Evolutionary conservation across 2,329 filamentous ascomycete genomes (phyloP), one percentile per base, ranked within the genome.

Genomic region (Bipolaris bicolor): DNA sequence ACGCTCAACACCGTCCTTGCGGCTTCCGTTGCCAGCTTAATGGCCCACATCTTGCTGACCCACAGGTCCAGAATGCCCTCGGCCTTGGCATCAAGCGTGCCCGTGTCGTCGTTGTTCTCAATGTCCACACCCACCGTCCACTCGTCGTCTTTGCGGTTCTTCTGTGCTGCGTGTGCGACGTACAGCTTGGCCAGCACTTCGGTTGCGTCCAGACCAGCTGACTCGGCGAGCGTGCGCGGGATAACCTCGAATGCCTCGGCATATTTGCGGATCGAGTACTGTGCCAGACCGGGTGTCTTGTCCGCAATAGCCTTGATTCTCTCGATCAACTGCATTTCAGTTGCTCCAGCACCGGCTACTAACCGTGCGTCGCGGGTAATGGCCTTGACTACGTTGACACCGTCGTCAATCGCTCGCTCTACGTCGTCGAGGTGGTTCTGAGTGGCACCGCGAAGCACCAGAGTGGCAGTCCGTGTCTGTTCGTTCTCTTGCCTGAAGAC

Each of bases 391-490:
- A 96, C 96, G 74, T 98, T 99, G 77, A 99, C 95, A 64, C 95
- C 95, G 68, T 99, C 95, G 70, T 99, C 95, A 55, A 99, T 93
- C 49, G 95, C 95, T 63, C 95, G 89, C 84, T 99, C 95, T 34
- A 99, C 86, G 70, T 99, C 95, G 73, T 99, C 95, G 22, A 99
- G 87, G 78, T 98, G 92, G 82, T 99, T 99, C 80, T 98, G 94
- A 5, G 95, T 99, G 18, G 95, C 95, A 48, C 96, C 95, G 64
- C 95, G 88, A 59, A 99, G 87, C 51, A 99, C 93, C 47, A 99
- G 85, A 7, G 95, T 99, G 18, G 96, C 91, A 49, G 95, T 99
- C 71, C 93, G 87, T 49, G 96, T 98, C 53, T 88, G 86, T 70
- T 97, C 92, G 73, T 92, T 88, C 78, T 99, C 95, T 83, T 99